Base-by-base conservation (phyloP, 148 eudicot genomes). In the Vaccinium vitisidaea region DNA sequence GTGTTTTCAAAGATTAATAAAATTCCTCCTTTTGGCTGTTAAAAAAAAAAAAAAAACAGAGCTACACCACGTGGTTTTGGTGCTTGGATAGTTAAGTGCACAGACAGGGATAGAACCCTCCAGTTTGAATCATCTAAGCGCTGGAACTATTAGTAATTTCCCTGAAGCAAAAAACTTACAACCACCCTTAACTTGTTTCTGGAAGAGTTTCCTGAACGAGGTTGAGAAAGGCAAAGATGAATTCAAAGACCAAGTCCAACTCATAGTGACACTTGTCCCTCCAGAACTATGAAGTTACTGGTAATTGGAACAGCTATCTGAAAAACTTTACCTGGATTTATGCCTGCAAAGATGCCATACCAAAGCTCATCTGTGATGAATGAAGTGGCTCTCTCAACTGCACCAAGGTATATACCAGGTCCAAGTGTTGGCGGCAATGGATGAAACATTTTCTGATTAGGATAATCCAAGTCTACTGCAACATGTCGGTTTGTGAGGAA, bases 401-500 rank as follows among this genome's bases (percentile, higher is more conserved):
- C 94, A 70, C 99, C 99, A 59, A 96, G 92, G 89, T 96, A 96
- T 48, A 96, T 95, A 53, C 99, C 97, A 81, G 99, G 99, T 87
- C 99, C 99, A 89, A 96, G 97, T 81, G 93, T 94, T 48, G 99
- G 99, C 39, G 99, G 99, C 78, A 96, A 86, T n/a, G 99, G 99
- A 88, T 96, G 99, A 86, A 94, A 96, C 99, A 96, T 96, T 87
- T 96, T 96, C 85, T 96, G 99, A 83, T 89, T 96, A 84, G 99
- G 99, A 85, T 94, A 96, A 88, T 96, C 99, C 56, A 96, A 84
- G 88, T 94, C 93, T 86, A 96, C 99, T 23, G 99, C 99, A 76
- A 96, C 99, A 89, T 94, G 99, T 67, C 99, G 91, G 83, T 96
- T 96, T 23, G 99, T 96, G 75, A 96, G 97, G 89, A 96, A 96